Base-by-base conservation (phyloP, 1,284 basidiomycete genomes). In the Cutaneotrichosporon mucoides region DNA sequence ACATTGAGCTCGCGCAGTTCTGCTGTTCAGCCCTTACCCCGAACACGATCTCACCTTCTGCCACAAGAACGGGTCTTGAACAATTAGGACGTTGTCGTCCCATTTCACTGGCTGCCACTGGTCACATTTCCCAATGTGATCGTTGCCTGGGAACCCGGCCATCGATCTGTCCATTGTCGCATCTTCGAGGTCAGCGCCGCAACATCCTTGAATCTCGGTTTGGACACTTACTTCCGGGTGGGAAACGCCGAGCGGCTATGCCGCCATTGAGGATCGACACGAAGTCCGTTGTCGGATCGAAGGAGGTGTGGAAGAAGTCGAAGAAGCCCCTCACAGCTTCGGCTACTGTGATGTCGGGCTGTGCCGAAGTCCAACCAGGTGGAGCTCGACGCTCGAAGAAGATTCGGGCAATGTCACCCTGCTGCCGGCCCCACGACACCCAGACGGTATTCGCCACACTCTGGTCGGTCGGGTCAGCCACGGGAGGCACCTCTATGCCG, bases 1-100 rank as follows among this genome's bases (percentile, higher is more conserved):
- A 55, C 54, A 68, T 63, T 10, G 55, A 51, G 16, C 45, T 56
- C 0, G 68, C 65, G 36, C 66, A 68, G 56, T 69, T 69, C 68
- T 69, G 55, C 1, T 8, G 15, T 24, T 64, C 55, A 60, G 53
- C 16, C 7, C 12, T 12, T 44, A 33, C 24, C 13, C 41, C 5
- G 34, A 1, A 12, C 5, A 3, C 35, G 3, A 10, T 60, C 70
- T 59, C 54, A 78, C 77, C 71, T 79, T 79, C 42, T 69, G 63
- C 67, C 73, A 74, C 40, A 79, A 64, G 62, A 79, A 77, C 3
- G 77, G 77, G 58, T 79, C 78, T 56, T 78, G 78, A 1, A 78
- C 73, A 13, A 78, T 67, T 12, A 79, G 46, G 35, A 50, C 49
- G 37, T 64, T 63, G 51, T 69, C 63, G 6, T 56, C 57, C 77